Percentiles rank a stretch among this genome's conserved stretches.
Evolutionary conservation across 352 stramenopile species (phyloP).

Genomic region (Elongisporangium prolatum): DNA sequence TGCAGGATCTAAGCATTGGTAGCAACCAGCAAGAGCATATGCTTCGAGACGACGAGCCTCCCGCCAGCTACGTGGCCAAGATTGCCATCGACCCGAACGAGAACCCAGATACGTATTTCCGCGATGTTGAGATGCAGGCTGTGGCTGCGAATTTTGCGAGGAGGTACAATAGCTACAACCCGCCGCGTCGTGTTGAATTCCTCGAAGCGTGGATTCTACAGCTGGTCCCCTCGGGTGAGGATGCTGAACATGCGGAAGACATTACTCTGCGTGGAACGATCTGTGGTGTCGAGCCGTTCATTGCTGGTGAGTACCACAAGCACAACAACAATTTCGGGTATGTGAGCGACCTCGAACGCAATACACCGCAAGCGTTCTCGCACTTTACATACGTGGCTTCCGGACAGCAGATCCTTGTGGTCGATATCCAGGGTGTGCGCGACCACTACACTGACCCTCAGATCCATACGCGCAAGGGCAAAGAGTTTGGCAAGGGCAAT

Average conservation of each 20-base stretch:
- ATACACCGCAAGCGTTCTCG: conserved; percentile 86
- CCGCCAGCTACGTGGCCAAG: conserved; percentile 63
- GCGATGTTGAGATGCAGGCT: conserved; percentile 84
- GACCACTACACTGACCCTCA: conserved; percentile 96
- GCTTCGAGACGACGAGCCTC: conserved; percentile 7
- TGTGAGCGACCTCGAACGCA: conserved; percentile 73
- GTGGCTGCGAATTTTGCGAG: conserved; percentile 74
- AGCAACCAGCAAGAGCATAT: conserved; percentile 3
- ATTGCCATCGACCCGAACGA: conserved; percentile 75
- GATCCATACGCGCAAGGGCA: conserved; percentile 80
- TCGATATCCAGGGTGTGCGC: conserved; percentile 93
- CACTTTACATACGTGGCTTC: conserved; percentile 92
- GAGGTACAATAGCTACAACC: conserved; percentile 80
- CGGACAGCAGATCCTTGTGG: conserved; percentile 88
- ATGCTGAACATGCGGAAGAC: conserved; percentile 27
- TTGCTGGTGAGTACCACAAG: conserved; percentile 78
- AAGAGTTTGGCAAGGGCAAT: conserved; percentile 84
- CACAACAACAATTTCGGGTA: conserved; percentile 86
- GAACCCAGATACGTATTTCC: conserved; percentile 81
- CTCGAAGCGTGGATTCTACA: conserved; percentile 74
- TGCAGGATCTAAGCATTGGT: conserved; percentile 55
- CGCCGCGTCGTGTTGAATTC: conserved; percentile 71
- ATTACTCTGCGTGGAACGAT: conserved; percentile 62
- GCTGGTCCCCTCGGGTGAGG: conserved; percentile 32
- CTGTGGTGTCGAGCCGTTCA: conserved; percentile 75